Base-by-base conservation (phyloP, 306 rosid genomes). In the Calophaca sinica region DNA sequence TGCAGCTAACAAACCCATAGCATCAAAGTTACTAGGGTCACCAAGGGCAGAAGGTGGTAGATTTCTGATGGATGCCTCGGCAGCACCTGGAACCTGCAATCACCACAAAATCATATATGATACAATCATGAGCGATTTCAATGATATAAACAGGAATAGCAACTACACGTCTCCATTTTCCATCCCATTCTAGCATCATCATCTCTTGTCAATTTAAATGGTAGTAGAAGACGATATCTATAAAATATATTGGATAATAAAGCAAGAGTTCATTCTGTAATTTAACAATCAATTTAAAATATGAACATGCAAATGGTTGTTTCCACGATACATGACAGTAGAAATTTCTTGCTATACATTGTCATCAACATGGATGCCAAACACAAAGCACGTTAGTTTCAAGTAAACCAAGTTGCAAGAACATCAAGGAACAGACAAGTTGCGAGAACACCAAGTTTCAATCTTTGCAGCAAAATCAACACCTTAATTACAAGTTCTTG, bases 41-140 rank as follows among this genome's bases (percentile, higher is more conserved):
- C 99, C 99, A 59, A 96, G 85, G 54, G 99, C 93, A 70, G 99
- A 96, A 49, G 94, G 99, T 36, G 99, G 99, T 46, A 96, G 86
- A 76, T 82, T 84, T 88, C 99, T 90, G 52, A 90, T 70, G 32
- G 99, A 82, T 63, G 86, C 89, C 87, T 94, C 99, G 36, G 88
- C 84, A 45, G 99, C 93, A 79, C 96, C 98, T 20, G 97, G 87
- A 85, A 84, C 94, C 99, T 96, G 89, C 73, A 80, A 78, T 70
- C 70, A 58, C 64, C 78, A 73, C 48, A 72, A 71, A 76, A 76
- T 66, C 62, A 63, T 57, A 41, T 15, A 11, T 5, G 42, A 35
- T 32, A n/a, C 60, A 64, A 33, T 6, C 28, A 45, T 6, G 49
- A 42, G 46, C 55, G 49, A 45, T 57, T 63, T 70, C 72, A 26